Base-by-base conservation (phyloP, 306 rosid species). In the Medicago truncatula region DNA sequence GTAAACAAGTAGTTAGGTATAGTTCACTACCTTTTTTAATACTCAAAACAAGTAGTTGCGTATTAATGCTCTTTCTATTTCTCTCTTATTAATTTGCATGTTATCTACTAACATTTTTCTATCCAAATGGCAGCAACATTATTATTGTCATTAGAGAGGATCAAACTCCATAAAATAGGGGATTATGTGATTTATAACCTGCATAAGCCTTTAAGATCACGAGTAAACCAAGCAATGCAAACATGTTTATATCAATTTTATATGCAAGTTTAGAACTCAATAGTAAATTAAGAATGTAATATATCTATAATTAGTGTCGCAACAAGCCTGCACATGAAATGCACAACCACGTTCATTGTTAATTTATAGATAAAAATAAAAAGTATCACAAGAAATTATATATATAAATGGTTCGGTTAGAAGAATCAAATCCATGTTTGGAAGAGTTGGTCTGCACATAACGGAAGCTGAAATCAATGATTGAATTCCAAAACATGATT, bases 351-450 rank as follows among this genome's bases (percentile, higher is more conserved):
- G 13, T 54, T 54, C 31, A 18, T 54, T 54, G 60, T 54, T 54
- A 54, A 18, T 9, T 54, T 54, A 54, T 54, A 54, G 5, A 54
- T 54, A 54, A 53, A 52, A 7, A 23, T 9, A 52, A 18, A 8
- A 54, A 8, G 61, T 18, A 18, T 18, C 3, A 54, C 61, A 54
- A 58, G 38, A 23, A 58, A 23, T 21, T 58, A 58, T 58, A 58
- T 10, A 58, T 58, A 58, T 10, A 59, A 63, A 75, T 75, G 74
- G 59, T 66, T 77, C 54, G 18, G 15, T 75, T 75, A 31, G 74
- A 75, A 56, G 81, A 81, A 81, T 78, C 81, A 64, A 59, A 85
- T 81, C 79, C 79, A 71, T 81, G 88, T 85, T 78, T 71, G 82
- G 79, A 75, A 74, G 63, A 84, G 73, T 64, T 68, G 25, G 70